A percentile compares a stretch with the other conserved stretches of the same genome.
Evolutionary conservation across 495 filamentous ascomycete species (phyloP).

Genomic region (Evansstolkia leycettana): DNA sequence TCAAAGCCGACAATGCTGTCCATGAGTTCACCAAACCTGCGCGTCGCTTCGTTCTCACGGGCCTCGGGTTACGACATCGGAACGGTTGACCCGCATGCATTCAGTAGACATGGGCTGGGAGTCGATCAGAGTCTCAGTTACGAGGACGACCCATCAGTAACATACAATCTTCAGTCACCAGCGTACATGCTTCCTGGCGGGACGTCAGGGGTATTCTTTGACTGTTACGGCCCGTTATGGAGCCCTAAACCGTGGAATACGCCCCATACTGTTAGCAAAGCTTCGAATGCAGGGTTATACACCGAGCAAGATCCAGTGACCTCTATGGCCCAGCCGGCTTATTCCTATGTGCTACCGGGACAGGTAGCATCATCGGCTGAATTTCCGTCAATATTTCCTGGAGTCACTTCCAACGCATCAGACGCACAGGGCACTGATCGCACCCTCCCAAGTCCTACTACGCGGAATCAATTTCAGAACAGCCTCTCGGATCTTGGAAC

Average conservation of each 20-base stretch:
- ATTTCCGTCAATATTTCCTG: slow-evolving; percentile 7
- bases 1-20: slow-evolving; percentile 8
- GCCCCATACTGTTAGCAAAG: slow-evolving; percentile 9
- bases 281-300: slow-evolving; percentile 13
- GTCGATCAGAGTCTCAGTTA: slow-evolving; percentile 16
- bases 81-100: slow-evolving; percentile 8
- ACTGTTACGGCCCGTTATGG: slow-evolving; percentile 15
- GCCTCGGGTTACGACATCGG: slow-evolving; percentile 17
- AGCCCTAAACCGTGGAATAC: slow-evolving; percentile 17
- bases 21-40: slow-evolving; percentile 9
- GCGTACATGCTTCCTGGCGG: slow-evolving; percentile 19
- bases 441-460: slow-evolving; percentile 26
- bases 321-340: slow-evolving; percentile 14
- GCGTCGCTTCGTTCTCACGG: slow-evolving; percentile 11
- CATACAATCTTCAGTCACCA: slow-evolving; percentile 15
- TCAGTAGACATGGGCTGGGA: slow-evolving; percentile 10
- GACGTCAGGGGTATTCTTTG: slow-evolving; percentile 12
- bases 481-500: slow-evolving; percentile 4
- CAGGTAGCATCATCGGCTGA: slow-evolving; percentile 13
- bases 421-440: slow-evolving; percentile 18
- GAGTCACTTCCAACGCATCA: slow-evolving; percentile 11
- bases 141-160: slow-evolving; percentile 16
- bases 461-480: slow-evolving; percentile 9
- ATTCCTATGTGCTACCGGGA: slow-evolving; percentile 17
- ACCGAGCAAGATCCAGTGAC: slow-evolving; percentile 14